A percentile compares a stretch with the other conserved stretches of the same genome.
Evolutionary conservation across 805 yeast species (phyloP).

Genomic region (Cyberlindnera suaveolens): DNA sequence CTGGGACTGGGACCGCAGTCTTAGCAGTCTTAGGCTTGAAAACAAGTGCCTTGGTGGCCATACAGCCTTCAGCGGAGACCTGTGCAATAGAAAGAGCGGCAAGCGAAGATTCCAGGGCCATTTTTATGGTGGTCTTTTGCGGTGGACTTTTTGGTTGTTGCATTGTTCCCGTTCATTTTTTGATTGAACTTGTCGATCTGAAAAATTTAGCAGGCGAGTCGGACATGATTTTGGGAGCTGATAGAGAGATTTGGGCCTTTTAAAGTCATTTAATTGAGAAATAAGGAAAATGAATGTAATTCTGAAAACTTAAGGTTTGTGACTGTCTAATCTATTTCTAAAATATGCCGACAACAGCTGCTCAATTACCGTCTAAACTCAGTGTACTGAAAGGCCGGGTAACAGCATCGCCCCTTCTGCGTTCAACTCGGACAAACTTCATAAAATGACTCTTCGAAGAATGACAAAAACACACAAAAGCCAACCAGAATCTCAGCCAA

Average conservation of each 20-base stretch:
- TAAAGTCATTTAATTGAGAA: too few species aligned
- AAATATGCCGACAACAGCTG: too few species aligned
- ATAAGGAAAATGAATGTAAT: too few species aligned
- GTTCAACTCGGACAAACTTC: too few species aligned
- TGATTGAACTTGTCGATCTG: not conserved
- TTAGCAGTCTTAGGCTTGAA: conserved; percentile 92
- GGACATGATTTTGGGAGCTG: not conserved
- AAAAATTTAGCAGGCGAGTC: too few species aligned
- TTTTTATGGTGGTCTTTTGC: conserved; percentile 17
- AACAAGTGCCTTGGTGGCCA: conserved; percentile 66
- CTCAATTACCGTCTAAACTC: too few species aligned
- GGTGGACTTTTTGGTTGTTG: not conserved
- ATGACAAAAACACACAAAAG: not conserved
- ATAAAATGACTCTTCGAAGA: too few species aligned
- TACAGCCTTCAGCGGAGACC: conserved; percentile 43
- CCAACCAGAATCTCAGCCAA: not conserved
- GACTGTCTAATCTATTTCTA: too few species aligned
- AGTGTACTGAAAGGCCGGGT: too few species aligned
- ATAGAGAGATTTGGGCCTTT: too few species aligned
- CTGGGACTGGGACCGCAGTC: conserved; percentile 70
- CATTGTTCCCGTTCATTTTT: not conserved
- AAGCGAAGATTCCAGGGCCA: conserved; percentile 66
- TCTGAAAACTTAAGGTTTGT: too few species aligned
- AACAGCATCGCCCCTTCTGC: too few species aligned
- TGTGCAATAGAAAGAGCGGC: conserved; percentile 59